Conservation (phyloP, 129 eudicot genomes). For the Heracleum sosnowskyi region DNA sequence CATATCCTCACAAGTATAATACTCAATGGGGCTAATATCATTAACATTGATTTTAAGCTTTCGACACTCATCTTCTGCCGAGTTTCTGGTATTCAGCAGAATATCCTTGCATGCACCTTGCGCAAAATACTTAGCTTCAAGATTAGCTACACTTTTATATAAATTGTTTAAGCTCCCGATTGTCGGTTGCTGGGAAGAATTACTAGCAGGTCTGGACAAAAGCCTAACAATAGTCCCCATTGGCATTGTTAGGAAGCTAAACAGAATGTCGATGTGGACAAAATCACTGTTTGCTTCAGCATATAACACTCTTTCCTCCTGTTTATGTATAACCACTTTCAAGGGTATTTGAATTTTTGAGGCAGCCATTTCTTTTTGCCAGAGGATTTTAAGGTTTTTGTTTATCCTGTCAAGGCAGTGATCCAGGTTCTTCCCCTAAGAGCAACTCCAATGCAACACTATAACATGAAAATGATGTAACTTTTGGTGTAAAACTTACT, state of each 20-base stretch:
- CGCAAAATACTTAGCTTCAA: constrained; percentile 7
- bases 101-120: constrained; percentile 10
- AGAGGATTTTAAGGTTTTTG: too few relatives aligned
- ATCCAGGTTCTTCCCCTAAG: too few relatives aligned
- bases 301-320: constrained; percentile 14
- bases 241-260: constrained; percentile 38
- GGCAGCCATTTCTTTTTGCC: not conserved
- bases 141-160: constrained; percentile 12
- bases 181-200: not conserved
- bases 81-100: constrained; percentile 22
- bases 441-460: too few relatives aligned
- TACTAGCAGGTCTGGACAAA: constrained; percentile 7
- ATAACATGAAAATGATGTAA: too few relatives aligned
- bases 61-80: not conserved
- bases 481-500: too few relatives aligned
- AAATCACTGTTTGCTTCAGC: constrained; percentile 23
- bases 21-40: constrained; percentile 6
- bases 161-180: constrained; percentile 23
- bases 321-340: constrained; percentile 13
- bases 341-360: not conserved
- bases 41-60: constrained; percentile 10
- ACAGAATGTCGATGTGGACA: constrained; percentile 28
- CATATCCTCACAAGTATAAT: not conserved
- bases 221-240: constrained; percentile 30
- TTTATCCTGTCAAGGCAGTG: too few relatives aligned